Base-by-base conservation (phyloP, 2,329 filamentous ascomycete genomes). In the Aspergillus sergii region DNA sequence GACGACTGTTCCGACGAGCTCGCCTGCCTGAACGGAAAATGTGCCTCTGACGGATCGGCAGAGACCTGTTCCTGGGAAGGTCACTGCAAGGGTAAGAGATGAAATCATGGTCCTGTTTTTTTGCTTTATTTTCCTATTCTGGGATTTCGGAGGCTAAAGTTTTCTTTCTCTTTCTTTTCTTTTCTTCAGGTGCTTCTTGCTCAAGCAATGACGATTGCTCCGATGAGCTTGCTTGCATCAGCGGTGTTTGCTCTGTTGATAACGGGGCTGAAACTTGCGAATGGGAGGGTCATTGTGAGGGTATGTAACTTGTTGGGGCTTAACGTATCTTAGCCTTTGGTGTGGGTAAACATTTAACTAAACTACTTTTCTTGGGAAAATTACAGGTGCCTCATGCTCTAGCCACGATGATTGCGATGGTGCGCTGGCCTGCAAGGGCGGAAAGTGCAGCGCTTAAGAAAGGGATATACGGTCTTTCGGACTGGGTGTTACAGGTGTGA, bases 331-430 rank as follows among this genome's bases (percentile, higher is more conserved):
- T 23, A 23, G 4, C n/a, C 12, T 9, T 46, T 46, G n/a, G 30
- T 32, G 32, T 5, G n/a, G 21, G 21, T 46, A 46, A 23, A 11
- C 21, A 41, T n/a, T 41, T 9, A 41, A n/a, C 39, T 41, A 41
- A 28, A 28, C n/a, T 46, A 46, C 4, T 19, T 6, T 21, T 12
- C 2, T 28, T 16, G 16, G 39, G 39, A 1, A n/a, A n/a, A n/a
- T 2, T 6, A 14, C 43, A 68, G 64, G 64, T 46, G 62, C 60
- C 14, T 56, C 66, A 7, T 68, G 62, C 34, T 67, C 57, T 28
- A 53, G 56, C 7, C 39, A 64, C 30, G 60, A 66, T 41, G 64
- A 67, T n/a, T 70, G 65, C 41, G 66, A 66, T 1, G 65, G 63
- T 46, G 54, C 58, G 12, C 39, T 68, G 19, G 36, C 63, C 11